phyloP scores from a whole-genome alignment of 192 early-diverging fungal species.

The Coemansia sp. region DNA sequence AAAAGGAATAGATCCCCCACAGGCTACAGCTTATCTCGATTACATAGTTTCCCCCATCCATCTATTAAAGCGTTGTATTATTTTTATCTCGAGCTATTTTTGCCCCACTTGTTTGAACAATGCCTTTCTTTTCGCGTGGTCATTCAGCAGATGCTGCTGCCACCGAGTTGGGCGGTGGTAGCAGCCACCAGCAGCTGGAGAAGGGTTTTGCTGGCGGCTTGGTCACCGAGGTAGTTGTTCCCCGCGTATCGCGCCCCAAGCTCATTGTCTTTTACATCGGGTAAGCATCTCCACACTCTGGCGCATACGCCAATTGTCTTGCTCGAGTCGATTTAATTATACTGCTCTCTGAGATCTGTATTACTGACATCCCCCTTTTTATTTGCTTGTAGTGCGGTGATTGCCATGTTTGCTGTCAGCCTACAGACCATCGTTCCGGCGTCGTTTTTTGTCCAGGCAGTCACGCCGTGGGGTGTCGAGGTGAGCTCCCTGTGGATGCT shows the following conservation, averaged over 20 bases:
- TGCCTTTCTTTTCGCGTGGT: conserved; percentile 1
- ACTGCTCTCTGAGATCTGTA: not conserved
- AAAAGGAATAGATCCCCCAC: not conserved
- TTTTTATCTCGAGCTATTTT: conserved; percentile 6
- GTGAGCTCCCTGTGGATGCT: conserved; percentile 52
- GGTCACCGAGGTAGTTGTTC: conserved; percentile 20
- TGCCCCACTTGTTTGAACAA: conserved; percentile 4
- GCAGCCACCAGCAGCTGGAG: conserved; percentile 1
- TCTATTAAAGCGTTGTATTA: not conserved
- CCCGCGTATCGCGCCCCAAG: conserved; percentile 30
- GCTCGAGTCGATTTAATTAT: not conserved
- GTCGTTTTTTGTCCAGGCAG: conserved; percentile 48
- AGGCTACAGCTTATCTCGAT: not conserved
- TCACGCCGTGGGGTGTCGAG: conserved; percentile 32
- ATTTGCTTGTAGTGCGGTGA: conserved; percentile 20
- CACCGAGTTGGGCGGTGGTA: not conserved
- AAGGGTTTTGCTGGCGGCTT: conserved; percentile 15
- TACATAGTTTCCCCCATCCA: not conserved
- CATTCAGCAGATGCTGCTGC: not conserved
- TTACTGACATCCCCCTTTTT: not conserved
- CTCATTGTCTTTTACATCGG: conserved; percentile 41
- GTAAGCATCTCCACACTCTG: conserved; percentile 12
- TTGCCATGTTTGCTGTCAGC: conserved; percentile 26
- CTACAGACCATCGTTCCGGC: conserved; percentile 26
- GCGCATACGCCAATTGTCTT: not conserved